Conservation (phyloP, 768 basidiomycete genomes). For the Cyclocybe aegerita region DNA sequence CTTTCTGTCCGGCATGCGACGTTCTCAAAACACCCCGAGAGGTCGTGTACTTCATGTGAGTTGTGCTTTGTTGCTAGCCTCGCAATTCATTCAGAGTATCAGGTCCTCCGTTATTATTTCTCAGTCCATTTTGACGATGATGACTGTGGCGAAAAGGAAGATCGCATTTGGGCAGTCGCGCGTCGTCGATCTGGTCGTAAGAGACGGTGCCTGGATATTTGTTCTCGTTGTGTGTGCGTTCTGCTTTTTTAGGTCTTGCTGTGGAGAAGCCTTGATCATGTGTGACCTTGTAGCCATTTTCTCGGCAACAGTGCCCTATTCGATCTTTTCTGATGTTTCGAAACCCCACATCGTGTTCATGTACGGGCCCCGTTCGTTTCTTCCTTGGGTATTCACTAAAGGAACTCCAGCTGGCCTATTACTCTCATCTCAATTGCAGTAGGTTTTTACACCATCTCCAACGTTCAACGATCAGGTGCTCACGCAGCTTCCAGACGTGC, state of each 20-base stretch:
- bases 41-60: constrained; percentile 16
- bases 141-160: constrained; percentile 17
- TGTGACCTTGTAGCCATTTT: constrained; percentile 10
- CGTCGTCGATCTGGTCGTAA: constrained; percentile 13
- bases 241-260: neutral
- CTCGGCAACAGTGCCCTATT: constrained; percentile 15
- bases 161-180: constrained; percentile 13
- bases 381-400: neutral
- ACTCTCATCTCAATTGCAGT: constrained; percentile 16
- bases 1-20: constrained; percentile 15
- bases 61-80: neutral
- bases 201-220: constrained; percentile 17
- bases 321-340: constrained; percentile 11
- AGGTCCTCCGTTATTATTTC: constrained; percentile 13
- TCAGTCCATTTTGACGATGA: constrained; percentile 10
- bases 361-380: constrained; percentile 4
- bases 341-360: constrained; percentile 17
- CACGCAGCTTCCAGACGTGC: constrained; percentile 7
- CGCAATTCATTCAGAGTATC: neutral
- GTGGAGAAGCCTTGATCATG: neutral
- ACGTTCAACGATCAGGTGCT: neutral
- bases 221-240: constrained; percentile 15
- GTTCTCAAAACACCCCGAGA: constrained; percentile 13
- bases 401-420: constrained; percentile 14
- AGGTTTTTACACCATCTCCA: neutral